Conservation (phyloP, 352 stramenopile genomes). For the Phytophthora crassamura region DNA sequence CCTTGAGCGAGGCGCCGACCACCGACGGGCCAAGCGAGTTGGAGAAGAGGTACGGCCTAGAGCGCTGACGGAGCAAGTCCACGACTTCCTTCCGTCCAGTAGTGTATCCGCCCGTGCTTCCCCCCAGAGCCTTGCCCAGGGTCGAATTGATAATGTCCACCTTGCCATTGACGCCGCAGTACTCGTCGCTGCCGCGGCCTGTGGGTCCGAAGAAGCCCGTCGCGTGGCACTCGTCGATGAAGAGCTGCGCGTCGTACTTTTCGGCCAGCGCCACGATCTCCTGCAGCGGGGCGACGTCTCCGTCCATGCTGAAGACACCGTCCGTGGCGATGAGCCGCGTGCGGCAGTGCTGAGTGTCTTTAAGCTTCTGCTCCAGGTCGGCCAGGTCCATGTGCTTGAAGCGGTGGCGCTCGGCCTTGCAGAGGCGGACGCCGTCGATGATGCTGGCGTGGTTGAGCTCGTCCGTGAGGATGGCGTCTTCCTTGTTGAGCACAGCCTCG, state of each 20-base stretch:
- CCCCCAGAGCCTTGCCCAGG: slow-evolving; percentile 93
- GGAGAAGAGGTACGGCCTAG: slow-evolving; percentile 94
- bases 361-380: slow-evolving; percentile 91
- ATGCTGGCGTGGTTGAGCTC: slow-evolving; percentile 95
- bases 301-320: slow-evolving; percentile 96
- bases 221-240: slow-evolving; percentile 95
- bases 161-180: slow-evolving; percentile 88
- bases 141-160: slow-evolving; percentile 96
- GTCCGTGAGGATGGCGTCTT: slow-evolving; percentile 95
- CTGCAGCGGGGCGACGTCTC: slow-evolving; percentile 91
- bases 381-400: slow-evolving; percentile 95
- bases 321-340: slow-evolving; percentile 93
- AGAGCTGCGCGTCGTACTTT: slow-evolving; percentile 93
- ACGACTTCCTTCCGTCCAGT: slow-evolving; percentile 90
- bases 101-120: slow-evolving; percentile 94
- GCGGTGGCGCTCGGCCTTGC: slow-evolving; percentile 92
- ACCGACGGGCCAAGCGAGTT: slow-evolving; percentile 94
- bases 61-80: slow-evolving; percentile 91
- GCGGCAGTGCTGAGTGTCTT: slow-evolving; percentile 90
- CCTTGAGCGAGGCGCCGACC: slow-evolving; percentile 92
- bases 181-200: slow-evolving; percentile 92
- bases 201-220: slow-evolving; percentile 94
- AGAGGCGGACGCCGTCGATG: slow-evolving; percentile 95
- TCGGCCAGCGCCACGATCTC: slow-evolving; percentile 92
- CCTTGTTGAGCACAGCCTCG: slow-evolving; percentile 83